phyloP scores from a whole-genome alignment of 2,329 filamentous ascomycete species.

The Colletotrichum lentis region DNA sequence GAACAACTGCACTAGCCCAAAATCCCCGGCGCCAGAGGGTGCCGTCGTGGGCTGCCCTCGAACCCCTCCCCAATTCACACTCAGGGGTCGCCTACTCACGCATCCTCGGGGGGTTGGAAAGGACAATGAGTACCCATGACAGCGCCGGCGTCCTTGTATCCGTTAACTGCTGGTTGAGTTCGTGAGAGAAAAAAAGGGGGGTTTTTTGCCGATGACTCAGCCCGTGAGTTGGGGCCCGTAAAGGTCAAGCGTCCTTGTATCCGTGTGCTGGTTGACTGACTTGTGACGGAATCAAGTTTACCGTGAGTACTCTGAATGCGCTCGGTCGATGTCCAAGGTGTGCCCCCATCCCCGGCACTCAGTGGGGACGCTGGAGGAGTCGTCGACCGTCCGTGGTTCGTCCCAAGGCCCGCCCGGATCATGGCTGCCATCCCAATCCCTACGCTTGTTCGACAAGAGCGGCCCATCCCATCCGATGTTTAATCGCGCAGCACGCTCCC shows the following conservation, averaged over 20 bases:
- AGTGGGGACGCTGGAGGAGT: not conserved
- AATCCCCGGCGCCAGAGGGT: slow-evolving; percentile 16
- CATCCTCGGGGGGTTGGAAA: slow-evolving; percentile 16
- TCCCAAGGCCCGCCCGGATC: slow-evolving; percentile 22
- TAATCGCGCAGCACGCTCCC: slow-evolving; percentile 29
- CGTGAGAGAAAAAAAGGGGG: too few species aligned
- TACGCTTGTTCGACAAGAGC: slow-evolving; percentile 3
- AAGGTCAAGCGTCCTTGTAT: not conserved
- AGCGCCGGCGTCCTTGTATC: slow-evolving; percentile 5
- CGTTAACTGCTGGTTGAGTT: slow-evolving; percentile 5
- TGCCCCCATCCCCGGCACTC: slow-evolving; percentile 10
- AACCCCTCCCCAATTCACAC: slow-evolving; percentile 31
- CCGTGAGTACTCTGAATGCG: slow-evolving; percentile 21
- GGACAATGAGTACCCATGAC: slow-evolving; percentile 10
- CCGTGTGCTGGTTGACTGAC: slow-evolving; percentile 6
- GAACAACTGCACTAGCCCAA: slow-evolving; percentile 1
- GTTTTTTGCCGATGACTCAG: too few species aligned
- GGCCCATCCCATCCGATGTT: slow-evolving; percentile 33
- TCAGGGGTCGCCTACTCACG: slow-evolving; percentile 5
- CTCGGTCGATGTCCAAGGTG: slow-evolving; percentile 2
- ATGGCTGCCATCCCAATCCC: slow-evolving; percentile 23
- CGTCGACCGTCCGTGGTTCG: slow-evolving; percentile 8
- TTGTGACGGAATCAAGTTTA: slow-evolving; percentile 26
- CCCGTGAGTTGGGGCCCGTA: too few species aligned
- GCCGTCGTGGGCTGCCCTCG: slow-evolving; percentile 44